Base-by-base conservation (phyloP, 768 basidiomycete genomes). In the Amanita fuliginea region DNA sequence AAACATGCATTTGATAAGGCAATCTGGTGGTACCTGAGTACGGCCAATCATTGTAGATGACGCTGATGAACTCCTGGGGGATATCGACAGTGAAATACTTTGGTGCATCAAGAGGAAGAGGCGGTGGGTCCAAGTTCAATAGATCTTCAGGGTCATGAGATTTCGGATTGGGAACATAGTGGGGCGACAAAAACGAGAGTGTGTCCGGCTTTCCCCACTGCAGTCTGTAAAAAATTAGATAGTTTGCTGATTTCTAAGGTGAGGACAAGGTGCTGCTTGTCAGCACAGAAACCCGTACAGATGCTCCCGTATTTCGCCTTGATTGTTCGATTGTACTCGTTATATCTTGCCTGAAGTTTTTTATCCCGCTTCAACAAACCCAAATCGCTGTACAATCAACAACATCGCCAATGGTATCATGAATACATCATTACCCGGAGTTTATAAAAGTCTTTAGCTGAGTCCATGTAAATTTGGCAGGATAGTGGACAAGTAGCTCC, bases 1-100 rank as follows among this genome's bases (percentile, higher is more conserved):
- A n/a, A 14, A 39, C 26, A 44, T 35, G 28, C 40, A 21, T 32
- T 26, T n/a, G 2, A 42, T 14, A 39, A 32, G 40, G 18, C 70
- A 47, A 16, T 43, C 14, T n/a, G 26, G 9, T n/a, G 26, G 9
- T 56, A 83, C 86, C 79, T 6, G 86, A 89, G 63, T 93, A 93
- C 0, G 89, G 89, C 89, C 89, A 93, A 60, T 90, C 87, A 58
- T 91, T 89, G 57, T 70, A 80, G 41, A 83, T 83, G 53, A 90
- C 79, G 57, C 80, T 83, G 54, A 87, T 66, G 46, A 77, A 67
- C 32, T 77, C 67, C 10, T 70, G 56, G 0, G 83, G 76, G 7
- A 78, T 80, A 54, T 81, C 70, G 10, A 74, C 75, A 28, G 71
- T 79, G 63, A 92, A 91, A 62, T 85, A 86, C 10, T 69, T 64